Percentiles rank a stretch among this genome's conserved stretches.
phyloP scores from a whole-genome alignment of 2,329 filamentous ascomycete genomes.

The Plectosphaerella sp. region DNA sequence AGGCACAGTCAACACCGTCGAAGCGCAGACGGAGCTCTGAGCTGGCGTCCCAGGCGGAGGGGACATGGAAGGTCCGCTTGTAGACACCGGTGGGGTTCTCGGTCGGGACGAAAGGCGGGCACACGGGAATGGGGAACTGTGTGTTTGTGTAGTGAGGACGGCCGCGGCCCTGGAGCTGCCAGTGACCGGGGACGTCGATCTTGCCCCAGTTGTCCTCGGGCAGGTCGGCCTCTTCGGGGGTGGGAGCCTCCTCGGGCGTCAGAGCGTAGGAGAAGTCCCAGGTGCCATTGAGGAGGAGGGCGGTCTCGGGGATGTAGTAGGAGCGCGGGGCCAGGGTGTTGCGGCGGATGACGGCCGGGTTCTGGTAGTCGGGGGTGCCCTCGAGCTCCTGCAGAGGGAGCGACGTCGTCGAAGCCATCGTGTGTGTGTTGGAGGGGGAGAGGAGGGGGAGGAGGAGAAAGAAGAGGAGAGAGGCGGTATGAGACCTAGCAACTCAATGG shows the following conservation, averaged over 20 bases:
- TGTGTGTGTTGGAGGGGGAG: not conserved
- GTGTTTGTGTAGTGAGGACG: slow-evolving; percentile 66
- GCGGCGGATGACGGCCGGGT: slow-evolving; percentile 46
- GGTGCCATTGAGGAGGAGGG: slow-evolving; percentile 46
- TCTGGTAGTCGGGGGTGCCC: slow-evolving; percentile 40
- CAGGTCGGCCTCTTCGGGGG: slow-evolving; percentile 18
- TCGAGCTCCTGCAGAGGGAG: slow-evolving; percentile 28
- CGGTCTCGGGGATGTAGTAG: slow-evolving; percentile 47
- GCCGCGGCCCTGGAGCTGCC: slow-evolving; percentile 67
- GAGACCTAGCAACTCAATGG: not conserved
- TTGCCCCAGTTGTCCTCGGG: slow-evolving; percentile 35
- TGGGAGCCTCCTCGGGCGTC: slow-evolving; percentile 40
- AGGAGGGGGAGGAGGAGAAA: not conserved
- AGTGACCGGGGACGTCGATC: slow-evolving; percentile 61
- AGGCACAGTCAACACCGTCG: slow-evolving; percentile 68
- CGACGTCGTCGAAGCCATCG: slow-evolving; percentile 17
- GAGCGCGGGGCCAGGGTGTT: slow-evolving; percentile 48
- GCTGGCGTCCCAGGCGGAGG: slow-evolving; percentile 35
- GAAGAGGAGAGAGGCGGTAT: not conserved
- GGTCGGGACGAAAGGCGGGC: slow-evolving; percentile 57
- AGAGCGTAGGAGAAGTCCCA: slow-evolving; percentile 52
- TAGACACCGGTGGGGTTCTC: slow-evolving; percentile 65
- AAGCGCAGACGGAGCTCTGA: slow-evolving; percentile 59
- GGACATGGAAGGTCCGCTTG: slow-evolving; percentile 49
- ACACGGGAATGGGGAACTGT: slow-evolving; percentile 60